These are phyloP conservation scores for Anethum foeniculum DNA, from an alignment of 140 eudicot genomes.

Conservation along the genomic window DNA sequence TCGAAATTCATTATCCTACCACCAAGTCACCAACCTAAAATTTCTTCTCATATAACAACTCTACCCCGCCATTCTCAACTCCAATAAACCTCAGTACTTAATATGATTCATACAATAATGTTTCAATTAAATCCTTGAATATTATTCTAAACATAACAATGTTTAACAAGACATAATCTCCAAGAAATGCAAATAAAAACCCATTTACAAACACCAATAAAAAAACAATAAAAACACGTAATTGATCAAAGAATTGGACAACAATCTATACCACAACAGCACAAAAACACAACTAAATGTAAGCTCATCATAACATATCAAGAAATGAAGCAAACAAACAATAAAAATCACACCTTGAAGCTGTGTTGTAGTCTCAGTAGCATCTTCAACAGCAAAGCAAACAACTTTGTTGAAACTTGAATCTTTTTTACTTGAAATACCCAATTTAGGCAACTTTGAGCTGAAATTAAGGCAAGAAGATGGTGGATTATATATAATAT, in stretches of 20 bases:
- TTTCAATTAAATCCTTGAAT: not conserved
- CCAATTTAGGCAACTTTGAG: conserved; percentile 34
- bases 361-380: conserved; percentile 28
- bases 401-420: conserved; percentile 30
- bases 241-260: not conserved
- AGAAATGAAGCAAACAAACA: not conserved
- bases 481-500: conserved; percentile 11
- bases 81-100: not conserved
- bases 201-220: not conserved
- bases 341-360: conserved; percentile 19
- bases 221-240: not conserved
- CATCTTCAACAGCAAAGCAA: conserved; percentile 73
- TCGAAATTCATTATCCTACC: not conserved
- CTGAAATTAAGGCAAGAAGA: conserved; percentile 24
- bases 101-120: not conserved
- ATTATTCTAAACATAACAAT: not conserved
- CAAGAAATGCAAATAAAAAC: not conserved
- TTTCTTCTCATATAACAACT: not conserved
- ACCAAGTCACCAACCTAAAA: not conserved
- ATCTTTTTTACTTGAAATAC: conserved; percentile 23
- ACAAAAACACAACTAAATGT: not conserved
- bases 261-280: not conserved
- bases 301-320: not conserved
- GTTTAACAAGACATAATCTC: not conserved
- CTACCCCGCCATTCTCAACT: not conserved